Evolutionary conservation across 1,284 basidiomycete genomes (phyloP).

Genomic region (Naganishia liquefaciens): DNA sequence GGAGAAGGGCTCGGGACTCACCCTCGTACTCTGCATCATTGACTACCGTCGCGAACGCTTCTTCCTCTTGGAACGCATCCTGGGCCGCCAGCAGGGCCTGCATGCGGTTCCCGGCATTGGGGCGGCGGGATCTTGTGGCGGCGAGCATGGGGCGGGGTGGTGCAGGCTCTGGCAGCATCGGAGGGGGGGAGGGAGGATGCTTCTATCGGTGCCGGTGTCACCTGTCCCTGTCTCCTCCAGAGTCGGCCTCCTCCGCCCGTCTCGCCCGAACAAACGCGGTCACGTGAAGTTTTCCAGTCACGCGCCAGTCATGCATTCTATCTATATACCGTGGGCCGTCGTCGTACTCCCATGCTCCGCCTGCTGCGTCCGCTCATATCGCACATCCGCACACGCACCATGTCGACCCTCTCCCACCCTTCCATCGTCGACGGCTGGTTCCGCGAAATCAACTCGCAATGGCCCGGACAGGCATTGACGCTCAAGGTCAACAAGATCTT

Average conservation of each 20-base stretch:
- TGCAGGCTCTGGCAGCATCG: neutral
- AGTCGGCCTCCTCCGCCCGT: neutral
- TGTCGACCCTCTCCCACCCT: constrained; percentile 34
- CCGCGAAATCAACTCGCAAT: constrained; percentile 92
- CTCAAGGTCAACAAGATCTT: constrained; percentile 94
- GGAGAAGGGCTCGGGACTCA: neutral
- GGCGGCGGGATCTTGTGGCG: neutral
- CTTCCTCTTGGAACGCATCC: constrained; percentile 4
- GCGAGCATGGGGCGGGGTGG: neutral
- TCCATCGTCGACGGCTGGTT: constrained; percentile 86
- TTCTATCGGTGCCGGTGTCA: neutral
- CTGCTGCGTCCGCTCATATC: neutral
- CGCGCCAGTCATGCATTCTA: neutral
- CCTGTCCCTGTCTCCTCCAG: neutral
- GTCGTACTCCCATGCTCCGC: neutral
- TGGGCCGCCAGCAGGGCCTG: constrained; percentile 4
- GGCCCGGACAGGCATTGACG: constrained; percentile 94
- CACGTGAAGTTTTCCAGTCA: constrained; percentile 1
- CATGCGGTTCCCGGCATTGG: constrained; percentile 6
- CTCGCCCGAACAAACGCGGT: neutral
- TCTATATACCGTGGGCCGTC: neutral
- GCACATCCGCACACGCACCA: neutral
- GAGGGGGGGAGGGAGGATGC: neutral
- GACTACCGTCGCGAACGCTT: neutral
- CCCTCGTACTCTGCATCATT: constrained; percentile 9